Percentiles rank a stretch among this genome's conserved stretches.
phyloP scores from a whole-genome alignment of 208 protist species.

The Trypanosoma caninum region DNA sequence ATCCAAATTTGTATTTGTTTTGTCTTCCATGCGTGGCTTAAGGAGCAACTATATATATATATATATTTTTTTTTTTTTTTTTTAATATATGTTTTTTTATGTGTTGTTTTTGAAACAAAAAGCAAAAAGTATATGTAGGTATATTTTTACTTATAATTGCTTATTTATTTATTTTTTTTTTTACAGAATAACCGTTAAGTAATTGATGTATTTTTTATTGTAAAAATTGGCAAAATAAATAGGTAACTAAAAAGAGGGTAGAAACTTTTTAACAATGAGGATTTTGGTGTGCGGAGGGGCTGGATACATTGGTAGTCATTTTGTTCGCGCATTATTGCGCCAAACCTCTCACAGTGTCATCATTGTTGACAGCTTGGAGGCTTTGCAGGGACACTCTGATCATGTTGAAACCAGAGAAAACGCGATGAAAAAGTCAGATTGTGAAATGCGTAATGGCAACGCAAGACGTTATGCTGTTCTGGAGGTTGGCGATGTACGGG shows the following conservation, averaged over 20 bases:
- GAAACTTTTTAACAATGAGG: slow-evolving; percentile 30
- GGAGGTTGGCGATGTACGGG: slow-evolving; percentile 82
- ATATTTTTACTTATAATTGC: neutral
- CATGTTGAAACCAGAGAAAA: slow-evolving; percentile 65
- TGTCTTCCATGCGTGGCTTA: slow-evolving; percentile 8
- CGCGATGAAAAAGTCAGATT: slow-evolving; percentile 13
- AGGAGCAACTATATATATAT: neutral
- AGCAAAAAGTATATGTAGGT: slow-evolving; percentile 12
- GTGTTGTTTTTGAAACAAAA: neutral
- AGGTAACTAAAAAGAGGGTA: slow-evolving; percentile 5
- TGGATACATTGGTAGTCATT: slow-evolving; percentile 98
- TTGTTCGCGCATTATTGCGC: slow-evolving; percentile 90
- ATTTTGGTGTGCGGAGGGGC: slow-evolving; percentile 96
- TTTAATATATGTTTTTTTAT: neutral
- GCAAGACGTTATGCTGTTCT: slow-evolving; percentile 43
- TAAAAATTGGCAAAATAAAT: no score
- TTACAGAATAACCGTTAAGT: neutral
- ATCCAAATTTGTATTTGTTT: slow-evolving; percentile 26
- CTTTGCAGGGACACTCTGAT: slow-evolving; percentile 50
- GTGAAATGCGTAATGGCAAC: neutral
- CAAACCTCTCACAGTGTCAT: slow-evolving; percentile 82
- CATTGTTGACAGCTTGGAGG: slow-evolving; percentile 92
- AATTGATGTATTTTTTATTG: no score
- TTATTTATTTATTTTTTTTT: neutral
- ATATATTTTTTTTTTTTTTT: slow-evolving; percentile 12